phyloP scores from a whole-genome alignment of 768 basidiomycete species.

The Asterophora lycoperdoides region DNA sequence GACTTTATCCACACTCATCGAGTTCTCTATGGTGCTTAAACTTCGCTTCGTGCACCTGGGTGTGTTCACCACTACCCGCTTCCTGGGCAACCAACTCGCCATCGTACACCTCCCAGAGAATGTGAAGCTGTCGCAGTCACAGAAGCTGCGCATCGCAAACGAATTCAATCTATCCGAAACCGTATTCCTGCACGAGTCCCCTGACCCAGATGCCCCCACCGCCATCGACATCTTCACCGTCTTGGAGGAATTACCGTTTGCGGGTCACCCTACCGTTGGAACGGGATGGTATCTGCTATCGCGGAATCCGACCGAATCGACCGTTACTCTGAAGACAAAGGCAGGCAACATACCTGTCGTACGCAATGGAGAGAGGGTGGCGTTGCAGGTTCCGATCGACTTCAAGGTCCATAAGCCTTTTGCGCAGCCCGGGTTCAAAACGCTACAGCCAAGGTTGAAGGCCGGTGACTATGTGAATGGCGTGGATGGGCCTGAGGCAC shows the following conservation, averaged over 20 bases:
- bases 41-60: conserved; percentile 33
- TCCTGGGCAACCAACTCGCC: conserved; percentile 41
- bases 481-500: conserved; percentile 25
- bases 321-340: conserved; percentile 33
- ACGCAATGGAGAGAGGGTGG: conserved; percentile 25
- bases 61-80: conserved; percentile 39
- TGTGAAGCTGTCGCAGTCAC: conserved; percentile 26
- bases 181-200: conserved; percentile 37
- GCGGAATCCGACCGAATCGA: conserved; percentile 13
- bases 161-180: conserved; percentile 51
- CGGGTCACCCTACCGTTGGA: conserved; percentile 43
- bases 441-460: conserved; percentile 24
- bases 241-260: conserved; percentile 38
- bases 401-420: conserved; percentile 36
- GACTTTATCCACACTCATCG: not conserved
- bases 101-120: conserved; percentile 35
- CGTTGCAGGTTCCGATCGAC: conserved; percentile 35
- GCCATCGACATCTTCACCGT: conserved; percentile 40
- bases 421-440: conserved; percentile 23
- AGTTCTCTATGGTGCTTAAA: conserved; percentile 10
- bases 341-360: conserved; percentile 39
- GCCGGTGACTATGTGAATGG: conserved; percentile 36
- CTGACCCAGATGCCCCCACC: conserved; percentile 19
- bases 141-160: conserved; percentile 40
- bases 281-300: conserved; percentile 39